phyloP scores from a whole-genome alignment of 2,329 filamentous ascomycete genomes.

The Ophiostoma sp. region DNA sequence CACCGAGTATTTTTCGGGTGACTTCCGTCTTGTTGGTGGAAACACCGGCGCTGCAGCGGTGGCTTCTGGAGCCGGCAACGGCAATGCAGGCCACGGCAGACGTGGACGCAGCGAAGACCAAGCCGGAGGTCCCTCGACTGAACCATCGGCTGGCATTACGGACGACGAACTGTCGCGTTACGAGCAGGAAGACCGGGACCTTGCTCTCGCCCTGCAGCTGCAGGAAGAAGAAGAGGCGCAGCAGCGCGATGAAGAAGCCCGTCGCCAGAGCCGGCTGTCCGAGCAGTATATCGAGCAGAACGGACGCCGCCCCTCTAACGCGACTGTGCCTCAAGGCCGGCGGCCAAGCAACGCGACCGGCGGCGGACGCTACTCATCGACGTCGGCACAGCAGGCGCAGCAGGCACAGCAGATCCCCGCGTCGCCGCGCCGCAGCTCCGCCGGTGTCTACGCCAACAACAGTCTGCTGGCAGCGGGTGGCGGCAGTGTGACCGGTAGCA shows the following conservation, averaged over 20 bases:
- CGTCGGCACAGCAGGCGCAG: background rate
- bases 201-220: conserved; percentile 83
- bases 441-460: conserved; percentile 18
- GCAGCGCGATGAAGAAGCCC: conserved; percentile 56
- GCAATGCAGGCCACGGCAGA: conserved; percentile 33
- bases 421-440: conserved; percentile 37
- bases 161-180: conserved; percentile 32
- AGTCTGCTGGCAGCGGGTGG: no score
- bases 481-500: background rate
- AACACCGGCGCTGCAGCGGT: background rate
- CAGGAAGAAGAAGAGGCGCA: conserved; percentile 90
- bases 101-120: conserved; percentile 7
- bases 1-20: conserved; percentile 80
- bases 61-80: conserved; percentile 55
- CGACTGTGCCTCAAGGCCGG: conserved; percentile 31
- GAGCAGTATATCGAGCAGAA: conserved; percentile 66
- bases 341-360: conserved; percentile 20
- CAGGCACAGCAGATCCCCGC: background rate
- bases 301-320: conserved; percentile 35
- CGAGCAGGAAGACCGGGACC: conserved; percentile 75
- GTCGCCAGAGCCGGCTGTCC: conserved; percentile 58
- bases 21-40: conserved; percentile 79
- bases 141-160: no score
- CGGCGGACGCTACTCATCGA: conserved; percentile 18
- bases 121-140: background rate